Conservation (phyloP, 2,329 filamentous ascomycete genomes). For the Fusarium virguliforme region DNA sequence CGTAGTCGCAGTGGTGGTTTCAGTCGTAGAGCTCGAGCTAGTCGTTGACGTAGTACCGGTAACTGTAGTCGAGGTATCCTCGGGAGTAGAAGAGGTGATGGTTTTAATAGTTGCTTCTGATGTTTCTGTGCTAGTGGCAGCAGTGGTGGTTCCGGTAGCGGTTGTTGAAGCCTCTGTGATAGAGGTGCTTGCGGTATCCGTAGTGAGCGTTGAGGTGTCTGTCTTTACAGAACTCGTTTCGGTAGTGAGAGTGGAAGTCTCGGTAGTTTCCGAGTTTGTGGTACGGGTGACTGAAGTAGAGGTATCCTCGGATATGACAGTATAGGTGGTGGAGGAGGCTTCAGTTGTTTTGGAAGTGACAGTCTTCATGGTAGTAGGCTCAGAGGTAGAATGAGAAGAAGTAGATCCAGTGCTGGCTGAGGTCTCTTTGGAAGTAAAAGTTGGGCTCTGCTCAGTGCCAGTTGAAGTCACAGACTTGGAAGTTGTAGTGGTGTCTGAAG, state of each 20-base stretch:
- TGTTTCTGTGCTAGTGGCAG: background rate
- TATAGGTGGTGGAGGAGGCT: conserved; percentile 17
- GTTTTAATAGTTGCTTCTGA: background rate
- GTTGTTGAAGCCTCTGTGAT: background rate
- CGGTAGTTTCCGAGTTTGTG: conserved; percentile 1
- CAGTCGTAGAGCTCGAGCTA: conserved; percentile 11
- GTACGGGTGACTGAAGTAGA: conserved; percentile 1
- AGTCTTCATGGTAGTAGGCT: background rate
- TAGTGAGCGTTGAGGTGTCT: conserved; percentile 7
- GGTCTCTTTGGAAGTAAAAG: conserved; percentile 10
- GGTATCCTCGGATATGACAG: background rate
- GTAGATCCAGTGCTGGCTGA: background rate
- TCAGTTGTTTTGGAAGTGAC: conserved; percentile 4
- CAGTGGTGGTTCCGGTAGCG: background rate
- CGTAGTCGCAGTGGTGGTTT: background rate
- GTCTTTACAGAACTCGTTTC: conserved; percentile 14
- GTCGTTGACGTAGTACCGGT: background rate
- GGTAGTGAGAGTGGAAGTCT: background rate
- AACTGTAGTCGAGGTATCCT: background rate
- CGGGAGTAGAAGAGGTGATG: background rate
- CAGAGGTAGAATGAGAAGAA: conserved; percentile 3
- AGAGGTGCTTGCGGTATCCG: background rate
- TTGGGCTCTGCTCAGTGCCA: conserved; percentile 11
- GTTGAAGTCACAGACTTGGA: conserved; percentile 3
- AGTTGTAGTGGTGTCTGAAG: background rate